Base-by-base conservation (phyloP, 225 moss, liverwort and hornwort species). In the Pleurozium schreberi region DNA sequence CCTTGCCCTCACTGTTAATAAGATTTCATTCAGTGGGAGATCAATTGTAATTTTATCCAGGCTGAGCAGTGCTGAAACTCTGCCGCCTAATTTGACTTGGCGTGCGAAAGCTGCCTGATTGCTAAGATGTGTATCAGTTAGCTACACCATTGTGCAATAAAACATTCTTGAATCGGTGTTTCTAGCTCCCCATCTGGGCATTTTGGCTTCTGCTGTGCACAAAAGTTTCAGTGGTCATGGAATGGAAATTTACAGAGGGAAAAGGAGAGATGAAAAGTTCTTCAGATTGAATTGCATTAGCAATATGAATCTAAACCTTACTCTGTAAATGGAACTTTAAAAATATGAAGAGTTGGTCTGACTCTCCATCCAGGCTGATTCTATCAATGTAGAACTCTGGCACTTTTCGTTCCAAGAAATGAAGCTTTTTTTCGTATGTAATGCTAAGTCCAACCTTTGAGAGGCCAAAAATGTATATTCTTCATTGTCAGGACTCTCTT, bases 31-130 rank as follows among this genome's bases (percentile, higher is more conserved):
- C n/a, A n/a, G n/a, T 47, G 69, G 42, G 53, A 75, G 80, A 65
- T 61, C 11, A 61, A 25, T 85, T 90, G 88, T 87, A 76, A 42
- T 84, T 75, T 76, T 69, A 60, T 81, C n/a, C 36, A 85, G 90
- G 77, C 89, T 70, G 87, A 77, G 90, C 87, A 87, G 81, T 85
- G 92, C 76, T 23, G 75, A 67, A 79, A 64, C 61, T 85, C 77
- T 91, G 92, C 87, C 80, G 85, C 91, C 89, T 89, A 30, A 58
- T 83, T 60, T 57, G 80, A 66, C 40, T 80, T 43, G 14, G 63
- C 31, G 71, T 84, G 79, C 69, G 17, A 82, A 82, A 90, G 71
- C 83, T 71, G 58, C 62, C 34, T 80, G 71, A 84, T 86, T 65
- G 60, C 74, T 45, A 87, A 40, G 61, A n/a, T 70, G 82, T 68